Evolutionary conservation across 768 basidiomycete species (phyloP), one percentile per base, ranked within the genome.

Genomic region (Baorangia bicolor): DNA sequence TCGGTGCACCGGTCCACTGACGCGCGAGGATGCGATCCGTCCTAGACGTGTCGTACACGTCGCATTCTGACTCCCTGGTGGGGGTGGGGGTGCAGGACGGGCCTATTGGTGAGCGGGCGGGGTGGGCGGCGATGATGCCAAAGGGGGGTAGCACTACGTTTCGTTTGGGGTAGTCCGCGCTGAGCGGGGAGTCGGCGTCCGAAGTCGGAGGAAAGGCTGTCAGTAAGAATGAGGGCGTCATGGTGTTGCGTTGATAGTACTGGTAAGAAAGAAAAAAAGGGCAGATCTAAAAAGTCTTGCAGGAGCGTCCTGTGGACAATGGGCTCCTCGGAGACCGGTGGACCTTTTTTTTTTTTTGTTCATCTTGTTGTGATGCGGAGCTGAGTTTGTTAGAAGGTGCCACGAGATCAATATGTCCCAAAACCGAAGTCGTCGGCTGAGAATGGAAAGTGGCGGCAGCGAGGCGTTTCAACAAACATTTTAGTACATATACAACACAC

Each of bases 1-100:
- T 56, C 20, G 66, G 67, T 8, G 42, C 14, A 6, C 67, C 66
- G 2, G 61, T 53, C 67, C 67, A 64, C 14, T 23, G 54, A 20
- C 51, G 40, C 2, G 27, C 44, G 35, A 28, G n/a, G 16, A 12
- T 20, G 31, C 3, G 39, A 16, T 45, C 35, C 8, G 18, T n/a
- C 2, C 14, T 10, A 4, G 48, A 12, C 37, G 38, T 38, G 41
- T 62, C 51, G 31, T 34, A 39, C 37, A 30, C 51, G 39, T 59
- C 53, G 28, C 2, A 28, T 18, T 20, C 25, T 12, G 34, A 28
- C 18, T 38, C 53, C 44, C 9, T 27, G 28, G 28, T 3, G 33
- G 47, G 8, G 25, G 37, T 2, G 30, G 34, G 4, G 31, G 35
- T 53, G 14, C 30, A 31, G 5, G 35, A 12, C 6, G 20, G 33